Base-by-base conservation (phyloP, 1,284 basidiomycete species). In the Singerocomus rubriflavus region DNA sequence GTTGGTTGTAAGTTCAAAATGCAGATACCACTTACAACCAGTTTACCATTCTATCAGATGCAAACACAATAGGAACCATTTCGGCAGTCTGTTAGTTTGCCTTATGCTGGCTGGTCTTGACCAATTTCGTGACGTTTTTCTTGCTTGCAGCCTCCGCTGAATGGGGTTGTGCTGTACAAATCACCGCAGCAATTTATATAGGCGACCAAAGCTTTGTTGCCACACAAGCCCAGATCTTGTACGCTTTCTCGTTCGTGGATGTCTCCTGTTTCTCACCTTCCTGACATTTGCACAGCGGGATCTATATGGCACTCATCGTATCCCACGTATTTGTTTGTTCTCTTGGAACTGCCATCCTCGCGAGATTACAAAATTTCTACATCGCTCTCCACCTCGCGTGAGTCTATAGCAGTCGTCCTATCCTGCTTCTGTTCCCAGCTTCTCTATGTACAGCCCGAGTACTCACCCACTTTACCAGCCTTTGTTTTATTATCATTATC, bases 91-190 rank as follows among this genome's bases (percentile, higher is more conserved):
- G 68, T 21, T 21, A 4, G 21, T 21, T 21, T 68, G 8, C 39
- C 7, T 25, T 3, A 7, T 42, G 33, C 14, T 25, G 8, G 2
- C 8, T 29, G 5, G 3, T 17, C 33, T 44, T 26, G 6, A 16
- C 27, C 31, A 17, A 29, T 3, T 40, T 38, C 11, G 26, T 30
- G n/a, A 38, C 27, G 1, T 3, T 34, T 6, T 30, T 26, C 8
- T 41, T 26, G 3, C 33, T 4, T 27, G n/a, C 29, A 67, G 86
- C 90, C 0, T 88, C 86, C 0, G 82, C 89, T 27, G 85, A 87
- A 54, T 92, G 88, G 88, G 88, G 83, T 26, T 82, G 80, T 44
- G 83, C 87, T 0, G 75, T 87, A 1, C 86, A 89, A 60, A 70
- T 89, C 29, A 80, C 82, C 71, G 86, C 85, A 8, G 85, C 83